Evolutionary conservation across 2,329 filamentous ascomycete species (phyloP), one percentile per base, ranked within the genome.

Genomic region (Apiospora saccharicola): DNA sequence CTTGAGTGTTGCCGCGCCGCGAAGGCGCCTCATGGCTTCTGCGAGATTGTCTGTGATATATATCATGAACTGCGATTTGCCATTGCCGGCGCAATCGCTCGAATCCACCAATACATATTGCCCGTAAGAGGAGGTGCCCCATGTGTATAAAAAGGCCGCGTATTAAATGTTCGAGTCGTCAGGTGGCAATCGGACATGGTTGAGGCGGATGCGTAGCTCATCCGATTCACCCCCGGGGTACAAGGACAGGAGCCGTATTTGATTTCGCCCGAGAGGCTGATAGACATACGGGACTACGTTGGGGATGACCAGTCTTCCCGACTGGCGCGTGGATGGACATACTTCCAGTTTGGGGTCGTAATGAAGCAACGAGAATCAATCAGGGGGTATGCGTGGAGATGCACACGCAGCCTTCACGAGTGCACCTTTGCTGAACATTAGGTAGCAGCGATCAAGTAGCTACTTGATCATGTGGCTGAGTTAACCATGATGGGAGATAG

Each of bases 71-170:
- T 53, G n/a, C 37, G n/a, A 14, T 7, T 4, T 22, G 8, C 4
- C 37, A 26, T 43, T 14, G 43, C 14, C 24, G 24, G 13, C 13
- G 24, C 24, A 5, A 14, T 57, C 26, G 14, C 14, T 26, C 24
- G 26, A n/a, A 6, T 41, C 24, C 0, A 53, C 46, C 16, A 49
- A 47, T 10, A 53, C 47, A 34, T n/a, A 4, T 3, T 53, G 12
- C 16, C 7, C 13, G 3, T 13, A 46, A 13, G 12, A 8, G 0
- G 68, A 16, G 8, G 44, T 49, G 13, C 68, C 68, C 68, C 68
- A 69, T 7, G n/a, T 34, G 5, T 69, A 69, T 3, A 46, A 69
- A 12, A 69, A 53, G 2, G 68, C 68, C 24, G 53, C 68, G 24
- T 51, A 69, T 43, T 46, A 12, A 19, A 30, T 16, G 26, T 7